Percentiles rank a stretch among this genome's conserved stretches.
phyloP scores from a whole-genome alignment of 352 stramenopile species.

The Phytophthora vignae region DNA sequence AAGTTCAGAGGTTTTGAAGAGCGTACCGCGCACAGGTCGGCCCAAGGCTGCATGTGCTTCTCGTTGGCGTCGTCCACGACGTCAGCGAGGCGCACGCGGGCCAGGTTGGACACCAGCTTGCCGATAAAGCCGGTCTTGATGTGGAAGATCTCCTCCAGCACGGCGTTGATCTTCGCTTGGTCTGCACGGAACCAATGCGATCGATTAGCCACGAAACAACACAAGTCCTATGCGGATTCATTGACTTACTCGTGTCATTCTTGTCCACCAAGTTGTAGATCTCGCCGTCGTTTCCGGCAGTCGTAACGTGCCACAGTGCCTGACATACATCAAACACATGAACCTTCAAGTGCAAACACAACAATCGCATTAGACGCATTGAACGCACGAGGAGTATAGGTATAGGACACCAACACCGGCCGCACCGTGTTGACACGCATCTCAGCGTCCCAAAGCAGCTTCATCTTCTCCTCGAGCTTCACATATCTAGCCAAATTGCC shows the following conservation, averaged over 20 bases:
- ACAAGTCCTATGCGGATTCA: neutral
- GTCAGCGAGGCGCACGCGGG: conserved; percentile 74
- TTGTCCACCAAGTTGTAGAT: conserved; percentile 90
- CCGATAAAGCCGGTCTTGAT: conserved; percentile 89
- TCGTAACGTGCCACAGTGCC: conserved; percentile 80
- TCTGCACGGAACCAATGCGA: conserved; percentile 36
- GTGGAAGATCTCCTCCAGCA: conserved; percentile 82
- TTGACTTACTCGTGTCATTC: conserved; percentile 81
- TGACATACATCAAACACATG: conserved; percentile 83
- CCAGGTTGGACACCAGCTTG: conserved; percentile 87
- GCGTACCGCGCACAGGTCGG: conserved; percentile 75
- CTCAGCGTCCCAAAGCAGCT: conserved; percentile 86
- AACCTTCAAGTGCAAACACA: conserved; percentile 45
- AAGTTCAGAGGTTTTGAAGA: neutral
- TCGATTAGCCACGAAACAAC: neutral
- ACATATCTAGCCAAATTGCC: conserved; percentile 59
- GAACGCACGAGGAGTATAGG: no score
- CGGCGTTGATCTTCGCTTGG: conserved; percentile 81
- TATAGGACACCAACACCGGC: neutral
- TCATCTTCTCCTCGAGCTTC: conserved; percentile 90
- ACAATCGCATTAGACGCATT: neutral
- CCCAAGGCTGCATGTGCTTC: conserved; percentile 91
- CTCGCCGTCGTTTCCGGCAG: conserved; percentile 53
- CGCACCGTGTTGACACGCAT: conserved; percentile 89
- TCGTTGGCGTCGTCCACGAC: conserved; percentile 92